Percentiles rank a stretch among this genome's conserved stretches.
phyloP scores from a whole-genome alignment of 2,329 filamentous ascomycete species.

The Paracorniculantispora psalliotae region DNA sequence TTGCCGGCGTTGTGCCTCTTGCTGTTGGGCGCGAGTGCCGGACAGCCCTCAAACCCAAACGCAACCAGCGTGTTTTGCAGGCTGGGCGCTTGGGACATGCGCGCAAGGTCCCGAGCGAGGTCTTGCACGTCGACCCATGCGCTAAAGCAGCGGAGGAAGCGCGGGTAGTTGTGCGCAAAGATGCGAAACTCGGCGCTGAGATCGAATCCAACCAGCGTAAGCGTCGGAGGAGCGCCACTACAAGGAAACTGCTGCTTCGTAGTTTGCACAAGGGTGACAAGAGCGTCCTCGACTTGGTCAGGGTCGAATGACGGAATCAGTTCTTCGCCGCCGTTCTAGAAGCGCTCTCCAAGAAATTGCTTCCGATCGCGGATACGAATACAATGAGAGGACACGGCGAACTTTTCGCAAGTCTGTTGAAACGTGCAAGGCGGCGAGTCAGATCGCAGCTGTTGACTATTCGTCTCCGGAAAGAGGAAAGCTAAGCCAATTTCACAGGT shows the following conservation, averaged over 20 bases:
- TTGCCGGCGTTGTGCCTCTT: conserved; percentile 2
- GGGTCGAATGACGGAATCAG: neutral
- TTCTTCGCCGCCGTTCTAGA: conserved; percentile 1
- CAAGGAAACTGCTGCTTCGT: neutral
- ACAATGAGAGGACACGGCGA: conserved; percentile 1
- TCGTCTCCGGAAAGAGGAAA: neutral
- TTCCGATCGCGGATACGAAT: neutral
- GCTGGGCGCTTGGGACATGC: neutral
- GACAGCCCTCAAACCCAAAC: conserved; percentile 6
- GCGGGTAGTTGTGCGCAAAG: neutral
- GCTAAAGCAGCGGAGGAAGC: conserved; percentile 2
- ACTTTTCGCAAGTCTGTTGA: neutral
- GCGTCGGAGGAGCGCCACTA: neutral
- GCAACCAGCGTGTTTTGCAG: conserved; percentile 5
- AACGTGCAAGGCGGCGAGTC: conserved; percentile 5
- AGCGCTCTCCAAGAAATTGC: neutral
- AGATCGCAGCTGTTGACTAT: neutral
- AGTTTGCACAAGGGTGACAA: conserved; percentile 4
- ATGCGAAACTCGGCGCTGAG: conserved; percentile 6
- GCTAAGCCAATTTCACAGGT: conserved; percentile 5
- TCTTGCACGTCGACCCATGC: conserved; percentile 9
- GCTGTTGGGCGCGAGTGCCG: neutral
- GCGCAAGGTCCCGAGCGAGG: neutral
- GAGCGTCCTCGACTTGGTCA: neutral
- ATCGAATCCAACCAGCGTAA: conserved; percentile 10